phyloP scores from a whole-genome alignment of 305 asterid genomes.

The Plantago coronopus region DNA sequence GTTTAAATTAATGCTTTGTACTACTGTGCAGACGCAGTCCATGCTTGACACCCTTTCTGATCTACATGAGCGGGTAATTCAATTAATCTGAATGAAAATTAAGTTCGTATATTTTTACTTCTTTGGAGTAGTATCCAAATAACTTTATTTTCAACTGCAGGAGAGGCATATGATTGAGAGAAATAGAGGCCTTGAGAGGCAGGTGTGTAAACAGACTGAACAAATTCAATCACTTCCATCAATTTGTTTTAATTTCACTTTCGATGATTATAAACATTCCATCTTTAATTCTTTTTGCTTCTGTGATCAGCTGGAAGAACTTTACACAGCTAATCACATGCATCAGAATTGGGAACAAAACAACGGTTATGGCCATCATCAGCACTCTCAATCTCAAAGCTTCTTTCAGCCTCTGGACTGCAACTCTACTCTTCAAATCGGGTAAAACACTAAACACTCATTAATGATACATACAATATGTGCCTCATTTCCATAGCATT shows the following conservation, averaged over 20 bases:
- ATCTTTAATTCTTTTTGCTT: not conserved
- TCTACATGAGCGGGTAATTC: constrained; percentile 77
- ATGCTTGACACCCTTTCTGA: constrained; percentile 93
- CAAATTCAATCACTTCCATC: not conserved
- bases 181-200: constrained; percentile 68
- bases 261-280: not conserved
- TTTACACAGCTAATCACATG: constrained; percentile 63
- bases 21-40: constrained; percentile 66
- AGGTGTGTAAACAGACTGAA: constrained; percentile 36
- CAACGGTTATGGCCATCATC: constrained; percentile 55
- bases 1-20: not conserved
- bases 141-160: constrained; percentile 26
- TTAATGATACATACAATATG: too few relatives aligned
- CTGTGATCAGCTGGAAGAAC: constrained; percentile 58
- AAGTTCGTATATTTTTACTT: not conserved
- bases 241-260: not conserved
- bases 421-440: constrained; percentile 80
- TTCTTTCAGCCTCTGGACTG: constrained; percentile 88
- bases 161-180: constrained; percentile 82
- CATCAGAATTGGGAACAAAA: constrained; percentile 75
- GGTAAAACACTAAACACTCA: constrained; percentile 35
- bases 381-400: constrained; percentile 63
- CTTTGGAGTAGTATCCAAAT: not conserved
- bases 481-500: not conserved
- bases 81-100: not conserved